Conservation (phyloP, 352 stramenopile genomes). For the Aphanomyces stellatus region DNA sequence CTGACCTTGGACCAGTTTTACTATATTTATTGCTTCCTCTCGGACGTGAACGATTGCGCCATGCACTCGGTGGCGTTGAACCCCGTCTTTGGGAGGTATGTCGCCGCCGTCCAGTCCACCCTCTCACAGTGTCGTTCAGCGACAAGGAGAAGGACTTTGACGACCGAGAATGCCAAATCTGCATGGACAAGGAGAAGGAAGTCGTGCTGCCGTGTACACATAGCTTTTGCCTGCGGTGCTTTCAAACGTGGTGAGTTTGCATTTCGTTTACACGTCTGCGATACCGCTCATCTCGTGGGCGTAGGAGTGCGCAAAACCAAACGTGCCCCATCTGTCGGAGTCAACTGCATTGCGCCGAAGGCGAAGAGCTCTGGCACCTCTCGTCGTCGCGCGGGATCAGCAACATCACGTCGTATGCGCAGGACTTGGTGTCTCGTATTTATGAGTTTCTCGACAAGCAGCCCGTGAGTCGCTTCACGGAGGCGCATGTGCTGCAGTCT, state of each 20-base stretch:
- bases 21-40: conserved; percentile 75
- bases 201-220: conserved; percentile 61
- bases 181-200: conserved; percentile 80
- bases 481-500: not conserved
- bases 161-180: conserved; percentile 75
- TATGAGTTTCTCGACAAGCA: conserved; percentile 70
- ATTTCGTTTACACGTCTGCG: not conserved
- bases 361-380: conserved; percentile 64
- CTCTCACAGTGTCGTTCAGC: not conserved
- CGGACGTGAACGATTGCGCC: conserved; percentile 21
- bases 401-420: conserved; percentile 66
- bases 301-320: conserved; percentile 59
- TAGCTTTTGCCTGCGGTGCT: conserved; percentile 71
- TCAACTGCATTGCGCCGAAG: conserved; percentile 65
- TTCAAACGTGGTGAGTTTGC: conserved; percentile 49
- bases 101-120: not conserved
- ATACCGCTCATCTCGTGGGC: not conserved
- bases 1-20: conserved; percentile 70
- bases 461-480: not conserved
- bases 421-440: conserved; percentile 60
- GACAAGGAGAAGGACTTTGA: conserved; percentile 25
- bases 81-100: not conserved
- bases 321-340: conserved; percentile 69
- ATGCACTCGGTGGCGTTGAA: conserved; percentile 6
- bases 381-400: conserved; percentile 52